Evolutionary conservation across 2,329 filamentous ascomycete species (phyloP), one percentile per base, ranked within the genome.

Genomic region (Colletotrichum chlorophyti): DNA sequence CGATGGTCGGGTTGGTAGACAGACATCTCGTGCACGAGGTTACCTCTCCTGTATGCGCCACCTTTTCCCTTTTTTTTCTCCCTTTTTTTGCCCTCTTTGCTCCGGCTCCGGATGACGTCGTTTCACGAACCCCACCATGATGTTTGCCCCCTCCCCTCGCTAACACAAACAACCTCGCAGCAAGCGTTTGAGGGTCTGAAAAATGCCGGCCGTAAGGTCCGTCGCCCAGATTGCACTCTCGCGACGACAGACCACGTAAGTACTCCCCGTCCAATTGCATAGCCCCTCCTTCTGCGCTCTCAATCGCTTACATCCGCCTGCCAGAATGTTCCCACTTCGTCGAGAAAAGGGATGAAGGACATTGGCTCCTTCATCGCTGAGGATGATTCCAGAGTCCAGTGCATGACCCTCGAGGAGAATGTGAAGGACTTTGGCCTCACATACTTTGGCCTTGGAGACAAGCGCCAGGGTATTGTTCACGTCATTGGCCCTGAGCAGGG

Each of bases 401-500:
- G 93, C 76, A 87, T 93, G 69, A 98, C 95, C 35, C 87, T 99
- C 63, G 95, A 99, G 80, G 89, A 97, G 68, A 99, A 99, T 69
- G 94, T 99, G 69, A 95, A 94, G 79, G 91, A 94, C 65, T 98
- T 97, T 72, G 93, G 91, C 70, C 83, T 99, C 70, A 97, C 93
- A 74, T 98, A 97, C 79, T 99, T 99, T 72, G 95, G 95, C 62
- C 88, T 99, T 63, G 91, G 90, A 66, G 94, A 98, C 78, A 96
- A 95, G 83, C 89, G 95, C 65, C 95, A 99, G 78, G 95, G 95
- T 65, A 99, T 99, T 68, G 95, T 98, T 58, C 95, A 99, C 78
- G 91, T 99, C 69, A 98, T 99, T 68, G 95, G 95, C 31, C 95
- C 95, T 35, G 95, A 99, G 81, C 95, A 99, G 77, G 95, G 95